Percentiles rank a stretch among this genome's conserved stretches.
Conservation (phyloP, 2,329 filamentous ascomycete species). For the Phyllosticta paracitricarpa region DNA sequence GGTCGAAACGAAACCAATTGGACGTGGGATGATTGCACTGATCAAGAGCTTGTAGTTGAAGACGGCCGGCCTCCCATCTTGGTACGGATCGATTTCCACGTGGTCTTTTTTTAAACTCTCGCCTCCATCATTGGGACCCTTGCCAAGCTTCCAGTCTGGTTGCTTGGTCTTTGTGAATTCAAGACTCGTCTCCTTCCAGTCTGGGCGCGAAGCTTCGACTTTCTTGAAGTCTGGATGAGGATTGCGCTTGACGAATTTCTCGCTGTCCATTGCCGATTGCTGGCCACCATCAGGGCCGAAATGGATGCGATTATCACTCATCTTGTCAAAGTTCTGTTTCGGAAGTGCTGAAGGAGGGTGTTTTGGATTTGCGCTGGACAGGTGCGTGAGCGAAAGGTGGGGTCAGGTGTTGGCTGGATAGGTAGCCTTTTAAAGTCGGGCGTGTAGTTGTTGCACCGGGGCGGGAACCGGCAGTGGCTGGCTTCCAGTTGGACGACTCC, state of each 20-base stretch:
- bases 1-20: conserved; percentile 58
- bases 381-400: background rate
- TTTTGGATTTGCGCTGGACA: background rate
- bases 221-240: conserved; percentile 66
- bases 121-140: conserved; percentile 51
- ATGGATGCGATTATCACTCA: conserved; percentile 2
- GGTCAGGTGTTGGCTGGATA: background rate
- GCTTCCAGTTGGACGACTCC: background rate
- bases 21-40: conserved; percentile 69
- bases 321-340: background rate
- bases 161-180: conserved; percentile 53
- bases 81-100: conserved; percentile 73
- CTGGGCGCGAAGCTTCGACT: conserved; percentile 56
- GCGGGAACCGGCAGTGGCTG: background rate
- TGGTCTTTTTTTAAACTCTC: conserved; percentile 48
- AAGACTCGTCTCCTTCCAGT: conserved; percentile 46
- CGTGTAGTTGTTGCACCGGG: background rate
- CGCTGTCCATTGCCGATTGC: conserved; percentile 31
- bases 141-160: conserved; percentile 56
- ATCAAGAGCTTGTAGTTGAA: conserved; percentile 93
- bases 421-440: background rate
- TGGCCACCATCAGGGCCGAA: conserved; percentile 4
- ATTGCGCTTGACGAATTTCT: conserved; percentile 47
- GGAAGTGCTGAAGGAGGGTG: background rate
- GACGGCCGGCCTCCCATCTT: conserved; percentile 51